Base-by-base conservation (phyloP, 2,329 filamentous ascomycete genomes). In the Paecilomyces sp. region DNA sequence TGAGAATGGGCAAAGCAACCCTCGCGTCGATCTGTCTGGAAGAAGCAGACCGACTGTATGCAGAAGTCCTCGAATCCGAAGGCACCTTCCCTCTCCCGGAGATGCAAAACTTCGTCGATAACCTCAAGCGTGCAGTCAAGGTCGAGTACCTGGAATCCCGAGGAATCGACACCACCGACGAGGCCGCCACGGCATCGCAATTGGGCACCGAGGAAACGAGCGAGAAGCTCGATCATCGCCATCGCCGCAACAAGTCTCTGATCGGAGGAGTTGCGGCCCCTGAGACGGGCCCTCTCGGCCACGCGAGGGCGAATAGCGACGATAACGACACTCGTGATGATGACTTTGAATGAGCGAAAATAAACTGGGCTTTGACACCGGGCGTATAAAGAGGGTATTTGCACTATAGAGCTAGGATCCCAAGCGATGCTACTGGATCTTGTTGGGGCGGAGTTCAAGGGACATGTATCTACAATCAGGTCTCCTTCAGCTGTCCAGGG, bases 21-120 rank as follows among this genome's bases (percentile, higher is more conserved):
- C 89, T 95, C 69, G 90, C 92, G 0, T 89, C 91, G 65, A 83
- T 85, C 60, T 91, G 90, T 64, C 82, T 97, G 1, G 86, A 89
- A 55, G 85, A 89, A 64, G 90, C 90, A 0, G 74, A 81, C 54
- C 72, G 75, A 11, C 72, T 85, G 1, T 87, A 87, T 65, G 74
- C 74, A 2, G 72, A 77, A 55, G 72, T 76, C 12, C 61, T 78
- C 0, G 71, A 77, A 25, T 66, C 68, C 2, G 74, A 78, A 34
- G 72, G 74, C 3, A 61, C 69, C 13, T 71, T 82, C 55, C 74
- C 77, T 3, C 85, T 84, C 63, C 75, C 77, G 3, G 79, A 81
- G 51, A 82, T 87, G 79, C 77, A 80, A 59, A 68, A 63, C 24
- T 79, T 79, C 59, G 67, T 79, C 22, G 74, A 78, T 28, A 76